Evolutionary conservation across 2,329 filamentous ascomycete genomes (phyloP), one percentile per base, ranked within the genome.

Genomic region (Phialocephala sp.): DNA sequence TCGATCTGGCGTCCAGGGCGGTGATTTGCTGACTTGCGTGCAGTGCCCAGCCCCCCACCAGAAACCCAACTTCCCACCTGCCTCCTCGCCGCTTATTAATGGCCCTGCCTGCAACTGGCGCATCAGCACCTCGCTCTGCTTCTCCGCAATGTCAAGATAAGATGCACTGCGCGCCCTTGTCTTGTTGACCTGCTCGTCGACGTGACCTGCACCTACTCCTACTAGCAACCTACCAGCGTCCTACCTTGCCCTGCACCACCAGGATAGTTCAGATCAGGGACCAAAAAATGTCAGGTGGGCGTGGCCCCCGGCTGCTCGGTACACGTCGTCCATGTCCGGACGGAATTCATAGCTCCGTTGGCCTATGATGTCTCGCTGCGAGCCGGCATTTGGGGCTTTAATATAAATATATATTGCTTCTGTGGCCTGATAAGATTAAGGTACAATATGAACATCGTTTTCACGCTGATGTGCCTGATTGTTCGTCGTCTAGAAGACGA

Each of bases 391-490:
- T 68, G 62, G 57, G 59, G 43, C 41, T 43, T 67, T 68, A 62
- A 65, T 68, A 63, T 71, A 68, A 59, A 57, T 63, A 63, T 60
- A 66, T 58, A 64, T 66, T 63, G 47, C 24, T 47, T 58, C 50
- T 37, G 59, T 63, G 61, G 66, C 55, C 60, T 64, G 59, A 50
- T 63, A 65, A 68, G 62, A 67, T 65, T 65, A 66, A 68, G 62
- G 60, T 69, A 65, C 62, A 59, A 36, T 54, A 35, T 22, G 45
- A 54, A 36, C 20, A 45, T 11, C 37, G 41, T 39, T 59, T 62
- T 56, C 47, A 20, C 41, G 41, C 37, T 60, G 58, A 63, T 64
- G 58, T 66, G 60, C 64, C 63, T 68, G 59, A 60, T 60, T 50
- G 15, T 37, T 22, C 20, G 27, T 41, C 47, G 45, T 64, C 62